Percentiles rank a stretch among this genome's conserved stretches.
These are phyloP conservation scores for Phoma herbarum DNA, from an alignment of 2,329 filamentous ascomycete species.

Conservation along the genomic window DNA sequence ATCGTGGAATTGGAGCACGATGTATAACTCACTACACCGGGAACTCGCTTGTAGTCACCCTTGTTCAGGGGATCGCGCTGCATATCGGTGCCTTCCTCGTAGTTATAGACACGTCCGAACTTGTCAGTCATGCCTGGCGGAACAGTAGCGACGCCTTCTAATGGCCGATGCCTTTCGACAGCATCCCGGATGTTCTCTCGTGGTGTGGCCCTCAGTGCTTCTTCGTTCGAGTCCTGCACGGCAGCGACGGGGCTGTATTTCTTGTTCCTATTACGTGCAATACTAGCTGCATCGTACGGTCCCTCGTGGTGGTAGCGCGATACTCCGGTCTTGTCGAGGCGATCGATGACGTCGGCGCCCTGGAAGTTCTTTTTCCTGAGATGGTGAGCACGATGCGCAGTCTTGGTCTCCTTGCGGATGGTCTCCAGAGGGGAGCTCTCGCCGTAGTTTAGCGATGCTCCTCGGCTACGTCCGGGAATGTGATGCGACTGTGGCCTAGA, in stretches of 20 bases:
- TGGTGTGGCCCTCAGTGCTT: slow-evolving; percentile 83
- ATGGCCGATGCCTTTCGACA: slow-evolving; percentile 74
- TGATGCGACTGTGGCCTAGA: slow-evolving; percentile 38
- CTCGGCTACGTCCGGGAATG: slow-evolving; percentile 45
- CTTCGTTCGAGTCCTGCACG: slow-evolving; percentile 74
- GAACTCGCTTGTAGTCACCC: slow-evolving; percentile 80
- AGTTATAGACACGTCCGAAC: slow-evolving; percentile 75
- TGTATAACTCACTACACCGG: slow-evolving; percentile 70
- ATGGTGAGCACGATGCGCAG: slow-evolving; percentile 72
- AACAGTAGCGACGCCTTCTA: slow-evolving; percentile 81
- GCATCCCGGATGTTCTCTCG: slow-evolving; percentile 78
- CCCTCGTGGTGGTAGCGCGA: slow-evolving; percentile 86
- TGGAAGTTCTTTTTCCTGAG: slow-evolving; percentile 72
- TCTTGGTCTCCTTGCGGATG: slow-evolving; percentile 68
- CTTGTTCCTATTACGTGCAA: slow-evolving; percentile 73
- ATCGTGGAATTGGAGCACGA: background rate
- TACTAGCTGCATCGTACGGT: slow-evolving; percentile 84
- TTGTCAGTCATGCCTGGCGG: slow-evolving; percentile 75
- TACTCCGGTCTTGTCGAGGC: slow-evolving; percentile 72
- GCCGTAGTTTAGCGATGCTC: slow-evolving; percentile 67
- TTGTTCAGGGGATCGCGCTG: slow-evolving; percentile 75
- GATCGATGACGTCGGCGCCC: slow-evolving; percentile 80
- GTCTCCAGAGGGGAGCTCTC: slow-evolving; percentile 74
- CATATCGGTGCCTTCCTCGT: slow-evolving; percentile 86
- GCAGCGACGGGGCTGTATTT: slow-evolving; percentile 77